Evolutionary conservation across 2,329 filamentous ascomycete species (phyloP), one percentile per base, ranked within the genome.

Genomic region (Aphanocladium album): DNA sequence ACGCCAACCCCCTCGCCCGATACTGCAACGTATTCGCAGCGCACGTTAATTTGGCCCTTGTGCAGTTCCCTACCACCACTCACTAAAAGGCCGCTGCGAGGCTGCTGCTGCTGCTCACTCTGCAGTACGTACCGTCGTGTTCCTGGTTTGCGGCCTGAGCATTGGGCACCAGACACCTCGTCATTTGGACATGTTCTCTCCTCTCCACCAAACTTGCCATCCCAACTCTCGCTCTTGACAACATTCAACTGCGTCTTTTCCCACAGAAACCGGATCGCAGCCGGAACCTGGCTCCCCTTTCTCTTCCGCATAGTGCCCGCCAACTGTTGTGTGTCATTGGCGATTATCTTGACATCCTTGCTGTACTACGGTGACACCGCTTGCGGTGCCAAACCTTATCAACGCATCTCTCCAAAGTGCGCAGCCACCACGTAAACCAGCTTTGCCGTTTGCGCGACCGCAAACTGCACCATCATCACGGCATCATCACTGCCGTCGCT

Each of bases 341-440:
- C 49, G 57, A 59, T 45, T 45, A 45, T 53, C 49, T 37, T 35
- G 57, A 52, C 57, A 59, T 57, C 43, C 35, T 27, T 59, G 56
- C 19, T 59, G 59, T 55, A 17, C 43, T 11, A 60, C 59, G 12
- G 59, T 49, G 35, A 56, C 45, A 60, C 59, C 51, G 59, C 52
- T 60, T 60, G 41, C 59, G 52, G 43, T 55, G 51, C 52, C 41
- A 60, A 60, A 60, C 52, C 52, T 56, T 60, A 60, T 43, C 45
- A 41, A 25, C 43, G 21, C 43, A 37, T 43, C 45, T 59, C 56
- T 45, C 57, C 49, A 49, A 52, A 27, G 39, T 45, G 37, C 45
- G 23, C 57, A 25, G 49, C 49, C 57, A 46, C 57, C 23, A 46
- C 56, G 56, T 47, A 51, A 51, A n/a, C 55, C 50, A 51, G 25